Evolutionary conservation across 257 asterid species (phyloP).

Genomic region (Penstemon newberryi): DNA sequence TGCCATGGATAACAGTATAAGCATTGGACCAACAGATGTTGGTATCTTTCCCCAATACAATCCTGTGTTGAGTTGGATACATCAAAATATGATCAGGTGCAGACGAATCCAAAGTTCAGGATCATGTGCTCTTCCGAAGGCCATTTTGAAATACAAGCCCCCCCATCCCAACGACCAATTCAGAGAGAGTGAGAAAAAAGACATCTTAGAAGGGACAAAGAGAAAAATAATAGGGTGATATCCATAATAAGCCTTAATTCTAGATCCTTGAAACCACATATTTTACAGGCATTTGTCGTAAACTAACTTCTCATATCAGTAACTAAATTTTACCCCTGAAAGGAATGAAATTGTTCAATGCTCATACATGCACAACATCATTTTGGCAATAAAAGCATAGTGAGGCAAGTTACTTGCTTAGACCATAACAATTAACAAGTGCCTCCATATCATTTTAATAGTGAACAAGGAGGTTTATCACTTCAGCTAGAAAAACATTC

Average conservation of each 20-base stretch:
- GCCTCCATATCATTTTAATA: conserved; percentile 18
- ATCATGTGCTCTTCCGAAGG: no score
- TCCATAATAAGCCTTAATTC: conserved; percentile 5
- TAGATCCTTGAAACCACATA: conserved; percentile 1
- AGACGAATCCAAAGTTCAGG: no score
- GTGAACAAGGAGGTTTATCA: conserved; percentile 6
- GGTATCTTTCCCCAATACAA: conserved; percentile 91
- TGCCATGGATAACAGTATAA: conserved; percentile 79
- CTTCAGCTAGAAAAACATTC: conserved; percentile 15
- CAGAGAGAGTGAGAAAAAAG: conserved; percentile 13
- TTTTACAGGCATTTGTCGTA: neutral
- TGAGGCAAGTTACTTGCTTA: conserved; percentile 7
- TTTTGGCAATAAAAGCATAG: conserved; percentile 1
- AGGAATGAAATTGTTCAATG: neutral
- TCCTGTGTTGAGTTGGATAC: conserved; percentile 61
- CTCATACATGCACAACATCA: conserved; percentile 8
- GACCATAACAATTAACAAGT: conserved; percentile 1
- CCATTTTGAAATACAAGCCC: conserved; percentile 20
- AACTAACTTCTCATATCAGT: conserved; percentile 6
- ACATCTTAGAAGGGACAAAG: conserved; percentile 7
- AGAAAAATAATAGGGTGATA: neutral
- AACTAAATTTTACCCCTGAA: conserved; percentile 7
- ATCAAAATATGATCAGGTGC: no score
- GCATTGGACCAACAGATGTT: conserved; percentile 84
- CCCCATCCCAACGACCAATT: conserved; percentile 15